Conservation (phyloP, 2,329 filamentous ascomycete species). For the Zymoseptoria tritici region DNA sequence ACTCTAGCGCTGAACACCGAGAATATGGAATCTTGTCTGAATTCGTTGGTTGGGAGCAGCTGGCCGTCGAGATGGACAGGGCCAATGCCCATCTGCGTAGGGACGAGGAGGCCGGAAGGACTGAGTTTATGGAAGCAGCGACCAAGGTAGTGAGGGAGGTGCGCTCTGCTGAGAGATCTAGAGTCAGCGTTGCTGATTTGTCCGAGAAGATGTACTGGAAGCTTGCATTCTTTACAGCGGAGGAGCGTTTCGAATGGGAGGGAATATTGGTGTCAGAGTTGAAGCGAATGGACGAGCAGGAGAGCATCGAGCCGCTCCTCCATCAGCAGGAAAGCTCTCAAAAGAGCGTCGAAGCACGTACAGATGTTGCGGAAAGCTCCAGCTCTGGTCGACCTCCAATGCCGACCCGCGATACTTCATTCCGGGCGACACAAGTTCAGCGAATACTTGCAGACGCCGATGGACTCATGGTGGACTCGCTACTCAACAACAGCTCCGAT, state of each 20-base stretch:
- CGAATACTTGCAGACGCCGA: slow-evolving; percentile 40
- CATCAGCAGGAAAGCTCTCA: background rate
- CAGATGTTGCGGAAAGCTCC: slow-evolving; percentile 2
- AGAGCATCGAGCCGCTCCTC: background rate
- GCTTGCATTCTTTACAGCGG: slow-evolving; percentile 13
- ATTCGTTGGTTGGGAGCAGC: slow-evolving; percentile 21
- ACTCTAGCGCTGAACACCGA: slow-evolving; percentile 5
- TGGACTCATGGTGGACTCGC: background rate
- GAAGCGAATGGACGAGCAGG: slow-evolving; percentile 2
- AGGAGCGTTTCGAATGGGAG: slow-evolving; percentile 22
- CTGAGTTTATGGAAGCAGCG: slow-evolving; percentile 8
- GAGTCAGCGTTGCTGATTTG: slow-evolving; percentile 12
- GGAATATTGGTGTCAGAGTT: slow-evolving; percentile 15
- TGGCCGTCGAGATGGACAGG: slow-evolving; percentile 21
- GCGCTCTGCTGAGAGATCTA: slow-evolving; percentile 13
- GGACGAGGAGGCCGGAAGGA: slow-evolving; percentile 7
- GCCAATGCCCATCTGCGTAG: slow-evolving; percentile 18
- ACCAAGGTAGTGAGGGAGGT: slow-evolving; percentile 17
- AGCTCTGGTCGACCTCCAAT: slow-evolving; percentile 36
- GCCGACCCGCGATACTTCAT: slow-evolving; percentile 39
- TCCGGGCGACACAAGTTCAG: slow-evolving; percentile 41
- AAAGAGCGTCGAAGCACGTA: background rate
- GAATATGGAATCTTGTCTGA: background rate
- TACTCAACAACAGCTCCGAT: background rate
- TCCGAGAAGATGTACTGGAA: slow-evolving; percentile 19